Conservation (phyloP, 495 filamentous ascomycete genomes). For the Umbilicaria muhlenbergii region DNA sequence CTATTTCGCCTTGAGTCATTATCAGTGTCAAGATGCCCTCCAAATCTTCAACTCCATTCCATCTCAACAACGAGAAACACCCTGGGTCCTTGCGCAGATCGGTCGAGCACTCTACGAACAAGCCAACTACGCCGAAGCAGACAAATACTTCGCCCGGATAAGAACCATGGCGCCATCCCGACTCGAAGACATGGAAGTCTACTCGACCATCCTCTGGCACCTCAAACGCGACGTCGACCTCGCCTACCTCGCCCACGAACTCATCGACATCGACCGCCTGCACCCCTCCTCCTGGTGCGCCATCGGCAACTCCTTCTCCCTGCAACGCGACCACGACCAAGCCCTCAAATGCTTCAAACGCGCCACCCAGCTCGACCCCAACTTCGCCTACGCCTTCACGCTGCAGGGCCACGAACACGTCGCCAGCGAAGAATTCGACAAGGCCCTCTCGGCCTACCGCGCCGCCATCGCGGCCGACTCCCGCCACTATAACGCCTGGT, state of each 20-base stretch:
- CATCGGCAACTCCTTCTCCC: slow-evolving; percentile 85
- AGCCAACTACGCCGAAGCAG: slow-evolving; percentile 67
- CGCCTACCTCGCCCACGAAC: slow-evolving; percentile 78
- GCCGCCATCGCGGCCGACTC: slow-evolving; percentile 67
- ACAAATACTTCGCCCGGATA: slow-evolving; percentile 66
- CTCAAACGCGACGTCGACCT: slow-evolving; percentile 82
- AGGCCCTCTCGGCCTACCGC: slow-evolving; percentile 72
- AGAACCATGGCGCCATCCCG: slow-evolving; percentile 60
- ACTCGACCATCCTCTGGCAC: slow-evolving; percentile 95
- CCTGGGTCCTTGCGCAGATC: slow-evolving; percentile 86
- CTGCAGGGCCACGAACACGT: slow-evolving; percentile 93
- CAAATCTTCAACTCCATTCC: slow-evolving; percentile 53
- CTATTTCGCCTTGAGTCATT: slow-evolving; percentile 61
- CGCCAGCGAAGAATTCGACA: slow-evolving; percentile 94
- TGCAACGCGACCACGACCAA: slow-evolving; percentile 89
- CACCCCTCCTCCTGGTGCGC: slow-evolving; percentile 94
- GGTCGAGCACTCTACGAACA: slow-evolving; percentile 83
- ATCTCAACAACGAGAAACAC: slow-evolving; percentile 68
- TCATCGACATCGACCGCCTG: slow-evolving; percentile 69
- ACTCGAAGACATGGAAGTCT: slow-evolving; percentile 90
- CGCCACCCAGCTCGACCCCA: slow-evolving; percentile 75
- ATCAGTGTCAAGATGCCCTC: slow-evolving; percentile 61
- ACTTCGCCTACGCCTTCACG: slow-evolving; percentile 90
- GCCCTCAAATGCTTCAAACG: slow-evolving; percentile 90
- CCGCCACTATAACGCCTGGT: slow-evolving; percentile 94